These are phyloP conservation scores for Parachaetomium inaequale DNA, from an alignment of 495 filamentous ascomycete genomes.

Conservation along the genomic window DNA sequence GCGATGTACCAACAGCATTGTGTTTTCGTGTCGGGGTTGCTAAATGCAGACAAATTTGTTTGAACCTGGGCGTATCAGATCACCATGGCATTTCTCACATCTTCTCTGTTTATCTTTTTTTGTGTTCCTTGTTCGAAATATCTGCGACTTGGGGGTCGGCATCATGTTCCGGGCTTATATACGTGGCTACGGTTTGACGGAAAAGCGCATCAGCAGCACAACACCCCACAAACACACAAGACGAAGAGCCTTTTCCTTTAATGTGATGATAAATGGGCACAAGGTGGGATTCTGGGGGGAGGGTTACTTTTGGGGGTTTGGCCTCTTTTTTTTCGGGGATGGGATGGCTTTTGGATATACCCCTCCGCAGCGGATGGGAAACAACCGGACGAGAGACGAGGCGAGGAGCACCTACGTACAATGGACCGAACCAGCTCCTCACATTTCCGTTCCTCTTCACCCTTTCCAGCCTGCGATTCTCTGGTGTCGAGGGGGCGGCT, in stretches of 20 bases:
- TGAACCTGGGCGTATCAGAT: neutral
- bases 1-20: conserved; percentile 13
- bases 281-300: neutral
- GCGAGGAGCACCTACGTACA: neutral
- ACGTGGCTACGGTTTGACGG: conserved; percentile 14
- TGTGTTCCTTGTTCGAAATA: neutral
- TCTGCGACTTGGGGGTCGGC: neutral
- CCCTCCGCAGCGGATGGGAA: neutral
- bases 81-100: neutral
- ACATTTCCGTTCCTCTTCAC: neutral
- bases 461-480: neutral
- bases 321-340: neutral
- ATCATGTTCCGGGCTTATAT: conserved; percentile 3
- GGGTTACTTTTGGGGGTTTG: neutral
- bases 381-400: neutral
- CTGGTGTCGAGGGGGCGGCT: neutral
- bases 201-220: conserved; percentile 11
- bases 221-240: conserved; percentile 4
- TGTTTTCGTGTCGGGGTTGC: neutral
- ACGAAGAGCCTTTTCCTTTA: conserved; percentile 7
- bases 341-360: neutral
- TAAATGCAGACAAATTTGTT: neutral
- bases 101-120: neutral
- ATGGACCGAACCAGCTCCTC: neutral
- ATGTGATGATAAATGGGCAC: conserved; percentile 18